Evolutionary conservation across 768 basidiomycete species (phyloP), one percentile per base, ranked within the genome.

Genomic region (Trametes cinnabarina): DNA sequence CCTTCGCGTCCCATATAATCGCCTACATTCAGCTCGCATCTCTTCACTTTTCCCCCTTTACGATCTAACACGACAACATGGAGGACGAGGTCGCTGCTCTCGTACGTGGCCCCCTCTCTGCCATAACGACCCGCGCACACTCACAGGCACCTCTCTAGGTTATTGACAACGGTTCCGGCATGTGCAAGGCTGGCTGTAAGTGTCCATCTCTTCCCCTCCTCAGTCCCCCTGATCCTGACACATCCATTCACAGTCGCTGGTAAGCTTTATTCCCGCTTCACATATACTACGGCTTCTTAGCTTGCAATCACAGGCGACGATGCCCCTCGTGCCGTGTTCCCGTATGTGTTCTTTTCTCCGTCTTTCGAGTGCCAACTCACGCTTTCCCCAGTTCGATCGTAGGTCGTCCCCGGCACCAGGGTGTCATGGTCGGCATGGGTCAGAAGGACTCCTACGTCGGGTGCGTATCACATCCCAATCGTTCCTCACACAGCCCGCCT

Each of bases 171-270:
- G 93, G 92, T 71, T 98, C 95, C 71, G 96, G 95, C 77, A 98
- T 98, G 95, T 98, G 95, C 89, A 98, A 98, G 81, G 96, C 96
- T 85, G 96, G 97, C 78, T 94, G 91, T 92, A 74, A 68, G 89
- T 87, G 37, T 25, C 30, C 49, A 56, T 51, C 50, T 60, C 47
- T 61, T 48, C 37, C 35, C 51, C 26, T 59, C 46, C 57, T 57
- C 51, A 46, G 54, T 66, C 71, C 73, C 73, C 64, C 72, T 81
- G 89, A 88, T 72, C 89, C 96, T 73, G 91, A 97, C 77, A 37
- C 50, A 88, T 87, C 63, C 88, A 87, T 51, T 30, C 75, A 87
- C 91, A 72, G 96, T 96, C 70, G 72, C 72, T 51, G 72, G 72
- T 67, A 63, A 61, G 68, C 47, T 44, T 3, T 14, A 26, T 3